These are phyloP conservation scores for Cutaneotrichosporon daszewskae DNA, from an alignment of 1,284 basidiomycete species.

Conservation along the genomic window DNA sequence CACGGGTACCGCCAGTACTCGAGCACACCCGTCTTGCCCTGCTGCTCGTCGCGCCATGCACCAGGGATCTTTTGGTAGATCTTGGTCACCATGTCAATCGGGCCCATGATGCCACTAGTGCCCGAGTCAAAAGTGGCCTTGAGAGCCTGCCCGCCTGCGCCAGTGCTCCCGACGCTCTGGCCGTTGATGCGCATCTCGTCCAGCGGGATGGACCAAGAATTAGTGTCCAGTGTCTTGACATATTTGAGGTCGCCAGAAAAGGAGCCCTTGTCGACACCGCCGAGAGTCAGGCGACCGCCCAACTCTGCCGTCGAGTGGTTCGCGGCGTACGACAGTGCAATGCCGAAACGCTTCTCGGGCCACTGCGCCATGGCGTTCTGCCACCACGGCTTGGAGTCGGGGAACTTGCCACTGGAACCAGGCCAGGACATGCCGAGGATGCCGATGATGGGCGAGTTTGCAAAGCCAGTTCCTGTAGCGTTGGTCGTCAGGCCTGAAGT, in stretches of 20 bases:
- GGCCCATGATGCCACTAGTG: constrained; percentile 85
- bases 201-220: constrained; percentile 44
- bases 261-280: constrained; percentile 55
- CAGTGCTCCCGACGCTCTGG: constrained; percentile 30
- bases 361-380: constrained; percentile 57
- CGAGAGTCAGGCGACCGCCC: constrained; percentile 73
- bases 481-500: constrained; percentile 24
- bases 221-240: constrained; percentile 47
- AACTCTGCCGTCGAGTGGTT: too few species aligned
- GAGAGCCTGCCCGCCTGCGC: constrained; percentile 21
- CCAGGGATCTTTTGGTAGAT: constrained; percentile 55
- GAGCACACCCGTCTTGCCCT: constrained; percentile 56
- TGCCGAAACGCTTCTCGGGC: constrained; percentile 65
- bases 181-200: constrained; percentile 36
- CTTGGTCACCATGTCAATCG: constrained; percentile 44
- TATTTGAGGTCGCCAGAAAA: constrained; percentile 77
- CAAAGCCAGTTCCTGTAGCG: constrained; percentile 39
- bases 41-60: constrained; percentile 62
- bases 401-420: constrained; percentile 28
- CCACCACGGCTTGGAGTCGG: constrained; percentile 51
- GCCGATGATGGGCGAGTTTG: constrained; percentile 46
- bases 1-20: constrained; percentile 73
- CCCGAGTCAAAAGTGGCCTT: constrained; percentile 58
- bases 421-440: constrained; percentile 51
- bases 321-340: constrained; percentile 61